These are phyloP conservation scores for Mortierella sp. DNA, from an alignment of 371 early-diverging fungal species.

Conservation along the genomic window DNA sequence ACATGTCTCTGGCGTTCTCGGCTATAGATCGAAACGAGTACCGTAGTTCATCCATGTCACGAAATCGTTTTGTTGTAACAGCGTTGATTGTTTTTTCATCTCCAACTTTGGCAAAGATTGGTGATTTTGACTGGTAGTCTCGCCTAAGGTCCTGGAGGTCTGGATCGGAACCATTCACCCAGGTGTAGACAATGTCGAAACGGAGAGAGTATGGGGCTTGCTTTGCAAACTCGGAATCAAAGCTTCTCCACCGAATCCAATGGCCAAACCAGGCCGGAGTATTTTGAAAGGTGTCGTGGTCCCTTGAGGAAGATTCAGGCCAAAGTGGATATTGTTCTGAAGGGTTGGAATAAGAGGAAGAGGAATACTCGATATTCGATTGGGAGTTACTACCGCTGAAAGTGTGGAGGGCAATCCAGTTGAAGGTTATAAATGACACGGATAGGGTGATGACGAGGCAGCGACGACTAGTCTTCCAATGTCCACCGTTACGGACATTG, in stretches of 20 bases:
- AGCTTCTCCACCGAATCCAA: constrained; percentile 45
- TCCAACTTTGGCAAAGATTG: constrained; percentile 15
- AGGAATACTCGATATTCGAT: neutral
- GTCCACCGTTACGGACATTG: constrained; percentile 8
- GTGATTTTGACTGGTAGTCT: constrained; percentile 12
- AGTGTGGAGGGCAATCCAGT: constrained; percentile 24
- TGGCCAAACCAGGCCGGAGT: constrained; percentile 26
- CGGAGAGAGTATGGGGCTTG: neutral
- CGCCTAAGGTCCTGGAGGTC: constrained; percentile 12
- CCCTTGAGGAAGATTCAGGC: neutral
- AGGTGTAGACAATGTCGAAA: constrained; percentile 52
- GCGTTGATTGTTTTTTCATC: constrained; percentile 12
- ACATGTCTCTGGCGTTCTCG: constrained; percentile 22
- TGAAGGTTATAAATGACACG: constrained; percentile 33
- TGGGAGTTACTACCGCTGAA: constrained; percentile 2
- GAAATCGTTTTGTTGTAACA: constrained; percentile 29
- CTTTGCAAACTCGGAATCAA: constrained; percentile 13
- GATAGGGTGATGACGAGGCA: constrained; percentile 39
- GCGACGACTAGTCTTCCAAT: constrained; percentile 11
- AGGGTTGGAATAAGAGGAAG: neutral
- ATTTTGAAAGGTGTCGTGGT: neutral
- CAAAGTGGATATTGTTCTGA: neutral
- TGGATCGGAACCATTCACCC: constrained; percentile 57
- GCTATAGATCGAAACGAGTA: constrained; percentile 52
- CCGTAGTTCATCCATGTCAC: constrained; percentile 57